Evolutionary conservation across 106 monocot genomes (phyloP), one percentile per base, ranked within the genome.

Genomic region (Dendrobium catenatum): DNA sequence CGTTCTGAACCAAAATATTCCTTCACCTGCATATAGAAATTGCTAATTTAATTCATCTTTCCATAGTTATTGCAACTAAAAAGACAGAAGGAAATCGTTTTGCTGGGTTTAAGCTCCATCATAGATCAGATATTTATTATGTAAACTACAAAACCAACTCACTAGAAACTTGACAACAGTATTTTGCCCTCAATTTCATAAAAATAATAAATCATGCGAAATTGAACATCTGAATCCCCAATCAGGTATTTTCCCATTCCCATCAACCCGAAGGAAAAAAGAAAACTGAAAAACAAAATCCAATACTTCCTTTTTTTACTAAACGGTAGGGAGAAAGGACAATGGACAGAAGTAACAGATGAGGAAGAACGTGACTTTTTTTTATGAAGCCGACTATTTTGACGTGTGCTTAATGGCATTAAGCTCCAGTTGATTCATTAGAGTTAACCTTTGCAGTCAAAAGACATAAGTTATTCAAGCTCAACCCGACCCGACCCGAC

Each of bases 161-260:
- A 13, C 51, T 2, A 51, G 51, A 13, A 51, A 51, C 15, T 11
- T 51, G 15, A 13, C 51, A 10, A 3, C 13, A 51, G 51, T 51
- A 13, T 51, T 51, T 51, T 51, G 15, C 51, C 10, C 10, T 46
- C 10, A 51, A 61, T 22, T 56, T 19, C 56, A 56, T 4, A 56
- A 61, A 61, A 61, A 61, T 61, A n/a, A 61, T 61, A 61, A 61
- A 51, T 61, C 61, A 22, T 61, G 61, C 61, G 61, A 61, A 61
- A 61, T 61, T 61, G 61, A 61, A 61, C 61, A 61, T 22, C 61
- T 61, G 61, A 61, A 22, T 6, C 61, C 19, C 8, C 51, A 51
- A 61, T 22, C 61, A 61, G 61, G 61, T 51, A 51, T 15, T 51
- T 51, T 10, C 10, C 51, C 51, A 51, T 51, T 51, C 51, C 15